phyloP scores from a whole-genome alignment of 176 grass and related monocot species.

The Rhynchospora breviuscula region DNA sequence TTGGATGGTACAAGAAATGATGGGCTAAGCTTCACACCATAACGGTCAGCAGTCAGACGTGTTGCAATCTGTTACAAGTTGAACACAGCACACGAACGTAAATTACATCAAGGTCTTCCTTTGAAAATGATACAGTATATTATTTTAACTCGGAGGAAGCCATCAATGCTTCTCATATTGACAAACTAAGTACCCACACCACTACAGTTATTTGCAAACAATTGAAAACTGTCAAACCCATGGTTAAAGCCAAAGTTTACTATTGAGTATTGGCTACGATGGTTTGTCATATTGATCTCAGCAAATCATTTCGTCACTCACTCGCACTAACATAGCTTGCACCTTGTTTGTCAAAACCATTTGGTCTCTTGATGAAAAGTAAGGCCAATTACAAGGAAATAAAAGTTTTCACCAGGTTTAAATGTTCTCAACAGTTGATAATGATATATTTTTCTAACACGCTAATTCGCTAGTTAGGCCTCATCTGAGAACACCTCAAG shows the following conservation, averaged over 20 bases:
- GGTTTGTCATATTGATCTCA: not conserved
- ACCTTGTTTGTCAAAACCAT: not conserved
- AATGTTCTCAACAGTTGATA: not conserved
- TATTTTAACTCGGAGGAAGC: not conserved
- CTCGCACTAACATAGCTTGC: not conserved
- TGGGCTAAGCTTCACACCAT: conserved; percentile 88
- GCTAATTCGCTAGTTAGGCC: not conserved
- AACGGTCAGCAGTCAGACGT: conserved; percentile 63
- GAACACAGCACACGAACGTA: not conserved
- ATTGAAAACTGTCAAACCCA: not conserved
- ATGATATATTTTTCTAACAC: not conserved
- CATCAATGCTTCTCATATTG: not conserved
- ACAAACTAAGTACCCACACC: not conserved
- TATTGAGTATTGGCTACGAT: not conserved
- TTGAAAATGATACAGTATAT: not conserved
- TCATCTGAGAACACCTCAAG: not conserved
- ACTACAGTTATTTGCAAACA: not conserved
- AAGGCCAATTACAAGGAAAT: not conserved
- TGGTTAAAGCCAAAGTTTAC: not conserved
- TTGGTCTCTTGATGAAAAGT: not conserved
- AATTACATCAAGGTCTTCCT: not conserved
- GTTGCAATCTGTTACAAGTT: conserved; percentile 60
- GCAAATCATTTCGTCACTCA: not conserved
- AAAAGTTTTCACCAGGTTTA: not conserved
- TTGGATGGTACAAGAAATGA: conserved; percentile 94